Base-by-base conservation (phyloP, 2,329 filamentous ascomycete species). In the Verticillium dahliae region DNA sequence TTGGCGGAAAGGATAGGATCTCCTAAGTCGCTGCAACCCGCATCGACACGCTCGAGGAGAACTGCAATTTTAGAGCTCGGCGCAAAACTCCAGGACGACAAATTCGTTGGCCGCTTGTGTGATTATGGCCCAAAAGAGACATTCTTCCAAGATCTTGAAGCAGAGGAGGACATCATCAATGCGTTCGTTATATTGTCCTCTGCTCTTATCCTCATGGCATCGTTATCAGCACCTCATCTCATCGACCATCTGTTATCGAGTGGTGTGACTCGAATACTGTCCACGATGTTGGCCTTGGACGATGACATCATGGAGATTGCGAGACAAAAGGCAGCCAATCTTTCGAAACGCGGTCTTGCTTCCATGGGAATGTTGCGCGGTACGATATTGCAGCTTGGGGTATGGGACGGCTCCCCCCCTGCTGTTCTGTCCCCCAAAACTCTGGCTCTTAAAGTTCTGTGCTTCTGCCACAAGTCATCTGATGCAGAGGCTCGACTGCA, bases 91-190 rank as follows among this genome's bases (percentile, higher is more conserved):
- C 81, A 82, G 57, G 78, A 88, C 58, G 86, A 87, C 67, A 79
- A 78, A 1, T 92, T 90, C 67, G 78, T 85, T 34, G 79, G 81
- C 18, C 87, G 90, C 64, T 92, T 97, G 68, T 81, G 90, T 22
- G 88, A 92, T 64, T 88, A 91, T 66, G 85, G 86, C 6, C 85
- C 90, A 61, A 90, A 91, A 64, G 82, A 86, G 60, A 84, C 83
- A 35, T 78, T 97, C 15, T 83, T 92, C 59, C 80, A 83, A 55
- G 82, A 84, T 52, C 78, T 90, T 10, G 81, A 79, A 1, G 78
- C 79, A 57, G 85, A 89, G 68, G 74, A 79, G 1, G 89, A 92
- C 69, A 66, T 81, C 27, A 76, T 89, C 39, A 81, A 82, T 59
- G 86, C 86, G 6, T 90, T 89, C 68, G 76, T 86, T 1, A 79